Base-by-base conservation (phyloP, 192 early-diverging fungal genomes). In the Kickxella alabastrina region DNA sequence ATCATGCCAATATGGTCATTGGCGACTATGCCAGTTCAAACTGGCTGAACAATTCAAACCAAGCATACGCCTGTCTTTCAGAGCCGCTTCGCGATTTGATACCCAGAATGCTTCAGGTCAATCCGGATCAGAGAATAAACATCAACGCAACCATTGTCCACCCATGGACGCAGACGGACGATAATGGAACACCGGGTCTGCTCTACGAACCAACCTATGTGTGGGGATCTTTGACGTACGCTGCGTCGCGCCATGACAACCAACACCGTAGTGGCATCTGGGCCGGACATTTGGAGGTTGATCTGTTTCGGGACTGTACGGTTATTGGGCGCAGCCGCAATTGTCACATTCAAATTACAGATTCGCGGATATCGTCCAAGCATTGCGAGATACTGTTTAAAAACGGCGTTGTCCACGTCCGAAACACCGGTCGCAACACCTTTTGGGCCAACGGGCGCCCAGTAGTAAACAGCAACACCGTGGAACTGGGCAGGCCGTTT, bases 111-210 rank as follows among this genome's bases (percentile, higher is more conserved):
- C 65, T 75, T 1, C 49, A 68, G 10, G 50, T 75, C 3, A 34
- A 63, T 27, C 57, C 64, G 10, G 40, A 37, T 7, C 35, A 26
- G 5, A 54, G 71, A 8, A 50, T 75, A 12, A 43, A 35, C 0
- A 57, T 75, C 10, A 65, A 75, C 18, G 59, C 64, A 12, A 41
- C 37, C 12, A 59, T 68, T 3, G 52, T 67, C 10, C 59, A 75
- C 22, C 58, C 60, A 10, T 75, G 71, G 71, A 67, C 60, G 24
- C 71, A 75, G 54, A 57, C 71, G 6, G 36, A 44, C 15, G 53
- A 24, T 4, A 49, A 59, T n/a, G 71, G 65, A 14, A 39, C 37
- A 10, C 59, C 71, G 1, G 71, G 71, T 3, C 52, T 22, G 13
- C 34, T 43, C 21, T 58, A 52, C 12, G 49, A 67, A 19, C 41